A percentile compares a stretch with the other conserved stretches of the same genome.
These are phyloP conservation scores for Gyromitra esculenta DNA, from an alignment of 2,329 filamentous ascomycete species.

Conservation along the genomic window DNA sequence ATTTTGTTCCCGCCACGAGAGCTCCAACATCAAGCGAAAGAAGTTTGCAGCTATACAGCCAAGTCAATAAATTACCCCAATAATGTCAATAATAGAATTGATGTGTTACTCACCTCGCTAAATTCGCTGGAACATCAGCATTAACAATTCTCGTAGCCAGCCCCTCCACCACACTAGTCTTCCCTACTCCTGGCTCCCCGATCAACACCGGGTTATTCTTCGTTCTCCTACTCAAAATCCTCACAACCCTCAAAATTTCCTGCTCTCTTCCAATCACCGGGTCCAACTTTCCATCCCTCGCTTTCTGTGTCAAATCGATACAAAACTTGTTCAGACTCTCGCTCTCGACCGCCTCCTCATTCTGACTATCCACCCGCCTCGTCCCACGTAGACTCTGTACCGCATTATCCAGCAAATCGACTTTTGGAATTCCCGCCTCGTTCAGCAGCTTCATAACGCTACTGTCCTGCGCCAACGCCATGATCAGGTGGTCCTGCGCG, in stretches of 20 bases:
- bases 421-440: slow-evolving; percentile 89
- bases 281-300: slow-evolving; percentile 96
- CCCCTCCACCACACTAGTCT: slow-evolving; percentile 97
- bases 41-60: slow-evolving; percentile 72
- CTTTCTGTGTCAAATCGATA: slow-evolving; percentile 97
- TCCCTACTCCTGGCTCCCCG: slow-evolving; percentile 96
- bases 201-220: slow-evolving; percentile 99
- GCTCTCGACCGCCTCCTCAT: slow-evolving; percentile 82
- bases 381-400: slow-evolving; percentile 91
- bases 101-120: slow-evolving; percentile 69
- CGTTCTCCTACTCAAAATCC: slow-evolving; percentile 89
- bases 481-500: slow-evolving; percentile 93
- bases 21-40: slow-evolving; percentile 95
- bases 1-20: slow-evolving; percentile 96
- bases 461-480: slow-evolving; percentile 80
- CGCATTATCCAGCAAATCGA: slow-evolving; percentile 89
- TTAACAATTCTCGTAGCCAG: slow-evolving; percentile 96
- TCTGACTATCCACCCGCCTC: slow-evolving; percentile 91
- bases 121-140: slow-evolving; percentile 92
- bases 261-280: slow-evolving; percentile 97
- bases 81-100: neutral
- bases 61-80: slow-evolving; percentile 13
- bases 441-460: slow-evolving; percentile 77
- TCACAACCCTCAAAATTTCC: slow-evolving; percentile 89
- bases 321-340: slow-evolving; percentile 98